Evolutionary conservation across 148 eudicot species (phyloP), one percentile per base, ranked within the genome.

Genomic region (Drosera capensis): DNA sequence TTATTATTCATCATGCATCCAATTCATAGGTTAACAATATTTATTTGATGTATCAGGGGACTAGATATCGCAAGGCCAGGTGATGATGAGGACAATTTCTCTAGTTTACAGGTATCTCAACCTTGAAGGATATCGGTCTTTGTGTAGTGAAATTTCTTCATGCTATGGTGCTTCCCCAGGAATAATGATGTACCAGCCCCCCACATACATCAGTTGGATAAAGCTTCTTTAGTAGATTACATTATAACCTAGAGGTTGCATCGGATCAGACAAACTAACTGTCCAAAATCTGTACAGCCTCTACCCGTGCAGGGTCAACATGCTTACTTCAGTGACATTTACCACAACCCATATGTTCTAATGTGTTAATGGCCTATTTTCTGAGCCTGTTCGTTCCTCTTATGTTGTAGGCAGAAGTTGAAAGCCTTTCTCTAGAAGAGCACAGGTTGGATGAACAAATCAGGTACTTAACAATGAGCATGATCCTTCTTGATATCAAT

Each of bases 21-120:
- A 36, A 16, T 24, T 11, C 20, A 38, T 30, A n/a, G 28, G 38
- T 31, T 34, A 34, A 34, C 34, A 26, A 43, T 13, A 46, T 15
- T 51, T 53, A 28, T 51, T 34, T 73, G 37, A 31, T 70, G 63
- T 26, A 58, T 58, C 59, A 92, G 99, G 84, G 99, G 99, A 59
- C 68, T 71, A 55, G 95, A 79, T 52, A 88, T 65, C 47, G 64
- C 94, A 55, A 76, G 73, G 64, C 80, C 85, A 22, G 95, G 95
- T 35, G 95, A 84, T 41, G 60, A 37, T 43, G 93, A 83, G 37
- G 79, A 73, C 53, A 88, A 65, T 68, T 63, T 67, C 58, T 55
- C 72, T 43, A 68, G 68, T 52, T 55, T 88, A 69, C 97, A 88
- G 97, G 97, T 84, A 64, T 30, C 38, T 20, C 22, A 20, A 51